Base-by-base conservation (phyloP, 345 rosid species). In the Barbarea vulgaris region DNA sequence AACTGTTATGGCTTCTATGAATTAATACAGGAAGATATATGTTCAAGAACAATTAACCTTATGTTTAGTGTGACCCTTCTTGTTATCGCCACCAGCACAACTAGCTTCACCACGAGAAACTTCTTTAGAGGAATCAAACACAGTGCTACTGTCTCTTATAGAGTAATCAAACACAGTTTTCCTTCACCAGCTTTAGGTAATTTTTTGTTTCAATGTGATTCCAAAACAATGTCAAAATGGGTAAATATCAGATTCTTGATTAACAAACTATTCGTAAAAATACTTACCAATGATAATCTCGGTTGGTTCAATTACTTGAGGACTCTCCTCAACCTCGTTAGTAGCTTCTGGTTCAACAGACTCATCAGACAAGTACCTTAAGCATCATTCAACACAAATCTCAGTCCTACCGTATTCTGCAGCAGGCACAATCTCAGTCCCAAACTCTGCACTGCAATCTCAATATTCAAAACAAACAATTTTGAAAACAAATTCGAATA, bases 311-410 rank as follows among this genome's bases (percentile, higher is more conserved):
- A 21, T 42, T 4, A 80, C 83, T 64, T 74, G 67, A 34, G 53
- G 52, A 47, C 28, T 62, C 72, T 63, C 81, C 56, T 75, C 80
- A 4, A 41, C 80, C 55, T 60, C 85, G 62, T 24, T 68, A 13
- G 44, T 74, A 64, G 63, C 64, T 39, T 61, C 52, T 47, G 48
- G 82, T 18, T 47, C 72, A 51, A 66, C 30, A 75, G 78, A 72
- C 6, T 42, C 68, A 12, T 78, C 85, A 41, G 85, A 84, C 55
- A 86, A 76, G 13, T 77, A 89, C 79, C 93, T 87, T 59, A 93
- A 21, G 85, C 77, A 81, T 93, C 98, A 57, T 86, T 90, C 13
- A 84, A 78, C 64, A 93, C 97, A 79, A 78, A 93, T n/a, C n/a
- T n/a, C n/a, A n/a, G n/a, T n/a, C n/a, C n/a, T n/a, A n/a, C n/a